Evolutionary conservation across 2,329 filamentous ascomycete species (phyloP).

Genomic region (Berkeleyomyces rouxiae): DNA sequence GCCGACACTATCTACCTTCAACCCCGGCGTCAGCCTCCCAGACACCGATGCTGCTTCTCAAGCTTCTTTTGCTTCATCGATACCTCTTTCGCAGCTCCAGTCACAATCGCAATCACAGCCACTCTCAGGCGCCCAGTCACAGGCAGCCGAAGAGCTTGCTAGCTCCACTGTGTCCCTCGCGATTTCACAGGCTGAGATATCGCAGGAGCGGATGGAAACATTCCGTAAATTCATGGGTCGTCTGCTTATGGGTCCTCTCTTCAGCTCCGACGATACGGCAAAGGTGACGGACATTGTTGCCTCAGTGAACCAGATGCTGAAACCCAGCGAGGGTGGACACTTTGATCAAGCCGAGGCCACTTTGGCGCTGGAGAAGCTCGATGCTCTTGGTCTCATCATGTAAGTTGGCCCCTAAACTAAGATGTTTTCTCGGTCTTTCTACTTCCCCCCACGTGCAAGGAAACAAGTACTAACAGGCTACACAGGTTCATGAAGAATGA

Average conservation of each 20-base stretch:
- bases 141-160: conserved; percentile 26
- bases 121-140: conserved; percentile 21
- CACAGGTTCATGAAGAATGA: conserved; percentile 38
- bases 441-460: not conserved
- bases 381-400: conserved; percentile 60
- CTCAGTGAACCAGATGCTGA: conserved; percentile 61
- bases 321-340: conserved; percentile 31
- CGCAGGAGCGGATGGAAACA: conserved; percentile 43
- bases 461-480: conserved; percentile 13
- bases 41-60: conserved; percentile 17
- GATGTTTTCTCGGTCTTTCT: not conserved
- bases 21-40: not conserved
- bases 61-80: conserved; percentile 62
- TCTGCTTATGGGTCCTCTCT: conserved; percentile 66
- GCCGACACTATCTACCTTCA: not conserved
- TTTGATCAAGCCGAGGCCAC: conserved; percentile 61
- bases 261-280: conserved; percentile 63
- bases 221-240: conserved; percentile 75
- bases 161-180: conserved; percentile 24
- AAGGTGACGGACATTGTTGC: conserved; percentile 56
- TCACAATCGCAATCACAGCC: conserved; percentile 16
- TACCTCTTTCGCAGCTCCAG: conserved; percentile 54
- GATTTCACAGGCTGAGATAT: conserved; percentile 34
- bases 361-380: conserved; percentile 63
- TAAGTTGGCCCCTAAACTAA: conserved; percentile 32